These are phyloP conservation scores for Rickenella mellea DNA, from an alignment of 768 basidiomycete species.

Conservation along the genomic window DNA sequence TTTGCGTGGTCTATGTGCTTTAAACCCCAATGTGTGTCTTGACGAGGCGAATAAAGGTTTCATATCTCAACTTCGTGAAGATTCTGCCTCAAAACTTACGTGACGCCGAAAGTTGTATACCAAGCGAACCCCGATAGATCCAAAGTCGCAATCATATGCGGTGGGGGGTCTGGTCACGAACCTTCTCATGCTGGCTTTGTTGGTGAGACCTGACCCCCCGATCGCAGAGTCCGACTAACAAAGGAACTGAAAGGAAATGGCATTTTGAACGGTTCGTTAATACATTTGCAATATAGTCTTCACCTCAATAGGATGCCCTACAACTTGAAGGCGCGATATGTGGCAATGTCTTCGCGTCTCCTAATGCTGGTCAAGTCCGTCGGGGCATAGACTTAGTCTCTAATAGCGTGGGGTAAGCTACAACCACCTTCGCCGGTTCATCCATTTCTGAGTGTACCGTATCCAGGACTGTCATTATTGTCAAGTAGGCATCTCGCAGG, in stretches of 20 bases:
- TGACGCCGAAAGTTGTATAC: slow-evolving; percentile 44
- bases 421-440: neutral
- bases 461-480: slow-evolving; percentile 66
- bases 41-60: slow-evolving; percentile 66
- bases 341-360: slow-evolving; percentile 86
- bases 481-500: slow-evolving; percentile 44
- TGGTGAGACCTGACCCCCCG: slow-evolving; percentile 33
- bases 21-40: slow-evolving; percentile 65
- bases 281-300: neutral
- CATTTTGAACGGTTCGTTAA: slow-evolving; percentile 54
- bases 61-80: neutral
- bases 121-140: slow-evolving; percentile 44
- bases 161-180: slow-evolving; percentile 86
- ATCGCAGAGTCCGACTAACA: neutral
- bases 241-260: slow-evolving; percentile 47
- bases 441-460: neutral
- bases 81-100: slow-evolving; percentile 8
- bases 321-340: slow-evolving; percentile 56
- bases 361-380: slow-evolving; percentile 76
- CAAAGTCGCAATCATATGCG: slow-evolving; percentile 71
- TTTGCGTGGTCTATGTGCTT: slow-evolving; percentile 56
- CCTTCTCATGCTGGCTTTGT: slow-evolving; percentile 86
- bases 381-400: slow-evolving; percentile 70
- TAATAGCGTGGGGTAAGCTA: slow-evolving; percentile 57
- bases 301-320: neutral